phyloP scores from a whole-genome alignment of 2,329 filamentous ascomycete genomes.

The Talaromyces piceae region DNA sequence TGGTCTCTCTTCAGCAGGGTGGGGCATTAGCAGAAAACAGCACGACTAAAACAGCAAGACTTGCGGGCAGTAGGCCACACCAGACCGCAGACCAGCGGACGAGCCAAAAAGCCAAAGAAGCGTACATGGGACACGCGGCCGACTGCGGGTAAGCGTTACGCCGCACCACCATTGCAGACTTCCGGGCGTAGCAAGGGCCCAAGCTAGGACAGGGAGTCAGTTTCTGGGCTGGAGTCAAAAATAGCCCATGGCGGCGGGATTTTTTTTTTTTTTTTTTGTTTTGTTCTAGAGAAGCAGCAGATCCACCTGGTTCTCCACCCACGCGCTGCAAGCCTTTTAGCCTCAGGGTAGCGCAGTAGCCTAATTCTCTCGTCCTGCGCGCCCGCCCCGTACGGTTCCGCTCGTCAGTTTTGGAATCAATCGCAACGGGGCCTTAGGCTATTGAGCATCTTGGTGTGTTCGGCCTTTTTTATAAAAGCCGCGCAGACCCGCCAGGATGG shows the following conservation, averaged over 20 bases:
- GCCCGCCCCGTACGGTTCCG: not conserved
- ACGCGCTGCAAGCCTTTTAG: too few species aligned
- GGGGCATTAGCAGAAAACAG: not conserved
- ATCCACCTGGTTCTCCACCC: not conserved
- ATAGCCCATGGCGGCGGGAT: not conserved
- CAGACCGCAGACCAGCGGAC: not conserved
- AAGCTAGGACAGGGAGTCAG: too few species aligned
- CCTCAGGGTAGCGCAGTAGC: not conserved
- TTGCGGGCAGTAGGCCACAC: not conserved
- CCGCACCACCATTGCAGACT: too few species aligned
- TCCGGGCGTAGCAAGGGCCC: too few species aligned
- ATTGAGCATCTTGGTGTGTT: not conserved
- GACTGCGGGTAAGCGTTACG: not conserved
- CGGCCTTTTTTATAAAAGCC: not conserved
- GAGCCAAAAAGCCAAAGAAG: too few species aligned
- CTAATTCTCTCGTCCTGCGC: not conserved
- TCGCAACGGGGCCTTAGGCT: not conserved
- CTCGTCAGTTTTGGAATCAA: not conserved
- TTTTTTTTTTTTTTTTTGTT: not conserved
- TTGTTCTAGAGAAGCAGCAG: not conserved
- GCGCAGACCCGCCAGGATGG: not conserved
- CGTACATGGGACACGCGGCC: not conserved
- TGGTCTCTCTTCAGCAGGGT: not conserved
- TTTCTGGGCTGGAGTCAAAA: not conserved
- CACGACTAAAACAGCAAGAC: not conserved